Base-by-base conservation (phyloP, 1,139 yeast species). In the Candida pseudoviswanathii region DNA sequence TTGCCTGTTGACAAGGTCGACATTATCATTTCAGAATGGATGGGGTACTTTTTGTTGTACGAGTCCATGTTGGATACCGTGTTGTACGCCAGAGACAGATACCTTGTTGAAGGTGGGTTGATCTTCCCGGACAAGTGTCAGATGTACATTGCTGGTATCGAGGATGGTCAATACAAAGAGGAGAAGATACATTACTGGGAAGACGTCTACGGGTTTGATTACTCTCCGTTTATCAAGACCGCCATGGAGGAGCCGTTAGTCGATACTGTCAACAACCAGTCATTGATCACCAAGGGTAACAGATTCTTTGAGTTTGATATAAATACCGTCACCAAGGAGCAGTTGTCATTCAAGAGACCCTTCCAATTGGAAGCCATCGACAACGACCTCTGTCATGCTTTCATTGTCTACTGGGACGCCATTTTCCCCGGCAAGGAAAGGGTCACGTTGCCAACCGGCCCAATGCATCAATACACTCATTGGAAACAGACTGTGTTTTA, bases 41-140 rank as follows among this genome's bases (percentile, higher is more conserved):
- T 95, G 99, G 99, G 99, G 21, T 95, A 95, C 73, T 95, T 95
- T 65, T 74, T 95, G 62, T 77, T 95, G 51, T 95, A 94, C 66
- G 99, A 95, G 77, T 89, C 96, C 55, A 95, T 95, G 99, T 80
- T 95, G 68, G 99, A 95, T 68, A 91, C 99, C 36, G 99, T 95
- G 24, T 76, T 95, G 56, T 82, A 83, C 58, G 99, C 99, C 32
- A 84, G 99, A 72, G 99, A 95, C 73, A 83, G 80, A 68, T 95
- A 91, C 68, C 80, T 95, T 64, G 90, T 80, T 44, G 80, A 85
- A 63, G 96, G 87, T 43, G 99, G 99, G 7, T 77, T 92, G 58
- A 90, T 95, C 54, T 85, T 95, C 77, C 99, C 99, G 39, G 98
- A 94, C 69, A 89, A 89, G 70, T 94, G 97, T 57, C 80, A 89